A percentile compares a stretch with the other conserved stretches of the same genome.
Evolutionary conservation across 495 filamentous ascomycete genomes (phyloP).

Genomic region (Aspergillus sparsus): DNA sequence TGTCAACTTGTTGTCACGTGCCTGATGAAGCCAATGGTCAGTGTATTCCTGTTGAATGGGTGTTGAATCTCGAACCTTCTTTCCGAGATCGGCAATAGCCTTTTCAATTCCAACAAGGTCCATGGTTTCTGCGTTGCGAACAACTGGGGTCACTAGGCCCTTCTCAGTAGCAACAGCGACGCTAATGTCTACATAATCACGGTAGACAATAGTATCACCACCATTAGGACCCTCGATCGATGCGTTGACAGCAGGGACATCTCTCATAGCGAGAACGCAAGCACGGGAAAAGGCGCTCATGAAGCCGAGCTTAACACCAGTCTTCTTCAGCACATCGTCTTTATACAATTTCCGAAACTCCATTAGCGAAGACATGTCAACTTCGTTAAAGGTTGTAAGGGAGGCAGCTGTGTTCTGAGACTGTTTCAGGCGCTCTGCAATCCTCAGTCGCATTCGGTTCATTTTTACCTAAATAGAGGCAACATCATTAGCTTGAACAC

Average conservation of each 20-base stretch:
- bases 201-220: slow-evolving; percentile 96
- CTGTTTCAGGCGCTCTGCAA: slow-evolving; percentile 96
- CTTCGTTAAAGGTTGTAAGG: slow-evolving; percentile 97
- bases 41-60: not conserved
- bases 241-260: slow-evolving; percentile 94
- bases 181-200: slow-evolving; percentile 97
- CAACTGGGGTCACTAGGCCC: slow-evolving; percentile 93
- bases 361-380: slow-evolving; percentile 98
- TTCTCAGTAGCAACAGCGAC: slow-evolving; percentile 98
- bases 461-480: slow-evolving; percentile 77
- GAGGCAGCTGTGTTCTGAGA: slow-evolving; percentile 98
- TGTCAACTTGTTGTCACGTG: slow-evolving; percentile 92
- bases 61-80: slow-evolving; percentile 65
- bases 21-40: slow-evolving; percentile 47
- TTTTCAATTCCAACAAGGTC: slow-evolving; percentile 89
- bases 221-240: slow-evolving; percentile 94
- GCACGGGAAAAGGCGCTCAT: slow-evolving; percentile 97
- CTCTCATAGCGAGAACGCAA: slow-evolving; percentile 88
- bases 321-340: slow-evolving; percentile 92
- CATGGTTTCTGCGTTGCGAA: slow-evolving; percentile 86
- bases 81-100: slow-evolving; percentile 88
- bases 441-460: slow-evolving; percentile 98
- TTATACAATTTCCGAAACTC: slow-evolving; percentile 96
- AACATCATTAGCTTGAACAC: slow-evolving; percentile 3
- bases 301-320: slow-evolving; percentile 95